Percentiles rank a stretch among this genome's conserved stretches.
phyloP scores from a whole-genome alignment of 2,329 filamentous ascomycete genomes.

The Calonectria pseudoturangicola region DNA sequence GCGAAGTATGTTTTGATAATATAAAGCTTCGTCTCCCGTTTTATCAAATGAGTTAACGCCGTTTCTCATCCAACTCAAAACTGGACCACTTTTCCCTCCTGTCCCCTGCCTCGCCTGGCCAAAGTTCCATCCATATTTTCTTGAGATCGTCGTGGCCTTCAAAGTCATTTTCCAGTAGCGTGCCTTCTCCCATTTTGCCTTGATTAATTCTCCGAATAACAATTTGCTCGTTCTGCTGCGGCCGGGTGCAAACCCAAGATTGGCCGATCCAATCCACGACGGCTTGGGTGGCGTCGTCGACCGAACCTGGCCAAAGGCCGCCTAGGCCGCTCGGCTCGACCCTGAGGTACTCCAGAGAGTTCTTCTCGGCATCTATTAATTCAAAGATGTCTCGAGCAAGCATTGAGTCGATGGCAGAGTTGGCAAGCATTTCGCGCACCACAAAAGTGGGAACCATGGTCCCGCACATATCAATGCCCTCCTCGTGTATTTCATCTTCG shows the following conservation, averaged over 20 bases:
- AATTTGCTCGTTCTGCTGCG: not conserved
- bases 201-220: not conserved
- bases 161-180: not conserved
- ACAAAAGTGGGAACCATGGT: not conserved
- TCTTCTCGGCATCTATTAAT: not conserved
- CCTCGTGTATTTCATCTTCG: not conserved
- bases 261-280: not conserved
- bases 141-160: not conserved
- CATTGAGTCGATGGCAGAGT: not conserved
- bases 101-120: not conserved
- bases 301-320: too few relatives aligned
- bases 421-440: not conserved
- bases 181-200: not conserved
- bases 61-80: not conserved
- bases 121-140: not conserved
- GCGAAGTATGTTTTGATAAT: too few relatives aligned
- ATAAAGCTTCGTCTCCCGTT: too few relatives aligned
- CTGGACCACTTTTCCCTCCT: slow-evolving; percentile 9
- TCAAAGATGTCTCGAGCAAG: not conserved
- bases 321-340: not conserved
- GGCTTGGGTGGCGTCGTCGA: not conserved
- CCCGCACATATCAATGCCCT: not conserved
- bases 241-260: not conserved
- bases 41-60: too few relatives aligned
- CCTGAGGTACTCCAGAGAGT: not conserved